A percentile compares a stretch with the other conserved stretches of the same genome.
Conservation (phyloP, 192 early-diverging fungal species). For the Coemansia sp. region DNA sequence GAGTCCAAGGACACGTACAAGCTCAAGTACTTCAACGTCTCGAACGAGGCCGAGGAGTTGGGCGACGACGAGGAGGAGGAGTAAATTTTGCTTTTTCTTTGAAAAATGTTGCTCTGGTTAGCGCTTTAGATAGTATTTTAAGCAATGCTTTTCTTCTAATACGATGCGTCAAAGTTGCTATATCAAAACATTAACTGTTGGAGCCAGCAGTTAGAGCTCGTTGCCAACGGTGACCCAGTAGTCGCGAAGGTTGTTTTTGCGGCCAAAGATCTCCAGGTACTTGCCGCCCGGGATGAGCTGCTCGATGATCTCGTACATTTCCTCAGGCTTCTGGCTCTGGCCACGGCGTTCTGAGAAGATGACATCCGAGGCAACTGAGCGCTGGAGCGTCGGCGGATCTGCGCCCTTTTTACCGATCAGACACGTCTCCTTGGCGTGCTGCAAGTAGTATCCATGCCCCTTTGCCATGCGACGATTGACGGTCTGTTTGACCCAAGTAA, state of each 20-base stretch:
- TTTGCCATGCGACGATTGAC: slow-evolving; percentile 96
- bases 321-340: slow-evolving; percentile 96
- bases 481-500: slow-evolving; percentile 97
- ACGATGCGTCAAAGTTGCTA: neutral
- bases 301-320: slow-evolving; percentile 94
- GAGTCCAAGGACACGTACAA: slow-evolving; percentile 86
- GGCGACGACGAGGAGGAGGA: slow-evolving; percentile 45
- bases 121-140: neutral
- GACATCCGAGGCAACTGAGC: slow-evolving; percentile 81
- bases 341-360: slow-evolving; percentile 93
- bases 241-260: slow-evolving; percentile 93
- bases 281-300: slow-evolving; percentile 87
- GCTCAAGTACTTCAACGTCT: slow-evolving; percentile 83
- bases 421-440: slow-evolving; percentile 98
- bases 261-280: slow-evolving; percentile 94
- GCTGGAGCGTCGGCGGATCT: slow-evolving; percentile 69
- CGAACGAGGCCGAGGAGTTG: slow-evolving; percentile 45
- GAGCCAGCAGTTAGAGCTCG: slow-evolving; percentile 64
- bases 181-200: neutral
- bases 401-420: slow-evolving; percentile 87
- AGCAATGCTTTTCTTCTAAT: neutral
- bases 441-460: slow-evolving; percentile 95
- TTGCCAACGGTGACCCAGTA: slow-evolving; percentile 98
- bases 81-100: slow-evolving; percentile 19
- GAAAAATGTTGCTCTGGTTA: slow-evolving; percentile 4